These are phyloP conservation scores for Plasmodium vivax DNA, from an alignment of 169 alveolate species.

Conservation along the genomic window DNA sequence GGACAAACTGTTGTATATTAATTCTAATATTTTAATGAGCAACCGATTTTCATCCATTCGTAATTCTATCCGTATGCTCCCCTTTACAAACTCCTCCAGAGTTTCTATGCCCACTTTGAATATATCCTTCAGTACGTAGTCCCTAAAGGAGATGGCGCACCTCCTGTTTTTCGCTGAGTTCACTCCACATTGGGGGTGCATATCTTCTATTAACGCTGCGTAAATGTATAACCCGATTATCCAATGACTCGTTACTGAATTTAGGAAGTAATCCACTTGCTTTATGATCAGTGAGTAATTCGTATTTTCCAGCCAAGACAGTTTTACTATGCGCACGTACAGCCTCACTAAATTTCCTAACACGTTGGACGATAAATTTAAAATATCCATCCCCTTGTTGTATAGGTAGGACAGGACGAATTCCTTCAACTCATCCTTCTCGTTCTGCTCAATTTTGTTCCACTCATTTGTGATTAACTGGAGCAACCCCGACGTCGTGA, in stretches of 20 bases:
- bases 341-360: conserved; percentile 91
- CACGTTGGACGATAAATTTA: conserved; percentile 91
- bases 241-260: conserved; percentile 93
- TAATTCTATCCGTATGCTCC: conserved; percentile 65
- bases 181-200: conserved; percentile 88
- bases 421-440: conserved; percentile 90
- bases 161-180: conserved; percentile 91
- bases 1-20: conserved; percentile 90
- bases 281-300: conserved; percentile 83
- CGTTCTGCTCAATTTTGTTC: conserved; percentile 89
- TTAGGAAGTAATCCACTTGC: conserved; percentile 87
- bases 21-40: conserved; percentile 91
- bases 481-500: conserved; percentile 89
- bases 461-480: conserved; percentile 88
- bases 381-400: conserved; percentile 92
- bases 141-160: conserved; percentile 94
- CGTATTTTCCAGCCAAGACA: conserved; percentile 91
- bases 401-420: conserved; percentile 90
- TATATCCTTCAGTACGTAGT: conserved; percentile 90
- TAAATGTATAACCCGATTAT: conserved; percentile 93
- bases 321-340: conserved; percentile 89
- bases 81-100: conserved; percentile 74
- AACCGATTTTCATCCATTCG: conserved; percentile 68
- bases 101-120: conserved; percentile 86
- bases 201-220: conserved; percentile 90